Evolutionary conservation across 345 rosid species (phyloP).

Genomic region (Pelargonium nanum): DNA sequence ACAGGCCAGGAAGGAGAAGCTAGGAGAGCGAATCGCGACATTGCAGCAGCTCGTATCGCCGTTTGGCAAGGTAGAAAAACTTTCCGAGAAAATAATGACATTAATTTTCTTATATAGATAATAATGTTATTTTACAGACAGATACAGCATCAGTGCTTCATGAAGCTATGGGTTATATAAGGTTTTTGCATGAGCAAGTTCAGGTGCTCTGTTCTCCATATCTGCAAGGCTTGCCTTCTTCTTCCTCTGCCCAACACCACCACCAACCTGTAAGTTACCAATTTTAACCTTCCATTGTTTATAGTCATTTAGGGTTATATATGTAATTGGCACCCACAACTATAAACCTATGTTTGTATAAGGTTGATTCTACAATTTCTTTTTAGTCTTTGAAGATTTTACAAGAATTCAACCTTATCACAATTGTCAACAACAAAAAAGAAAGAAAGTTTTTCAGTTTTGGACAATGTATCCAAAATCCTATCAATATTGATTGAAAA

Average conservation of each 20-base stretch:
- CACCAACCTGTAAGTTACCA: conserved; percentile 22
- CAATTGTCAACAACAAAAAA: too few relatives aligned
- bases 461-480: too few relatives aligned
- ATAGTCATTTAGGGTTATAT: too few relatives aligned
- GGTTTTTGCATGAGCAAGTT: conserved; percentile 85
- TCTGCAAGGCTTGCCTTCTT: conserved; percentile 25
- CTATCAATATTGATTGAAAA: too few relatives aligned
- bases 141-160: conserved; percentile 89
- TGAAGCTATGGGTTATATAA: conserved; percentile 96
- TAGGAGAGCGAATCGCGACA: conserved; percentile 69
- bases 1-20: conserved; percentile 53
- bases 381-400: too few relatives aligned
- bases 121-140: conserved; percentile 40
- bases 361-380: too few relatives aligned
- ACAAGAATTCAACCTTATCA: too few relatives aligned
- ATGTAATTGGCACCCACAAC: too few relatives aligned
- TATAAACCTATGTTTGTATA: too few relatives aligned
- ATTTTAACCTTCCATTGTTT: neutral
- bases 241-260: conserved; percentile 13
- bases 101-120: conserved; percentile 7
- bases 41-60: conserved; percentile 91
- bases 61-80: conserved; percentile 59
- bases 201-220: conserved; percentile 83
- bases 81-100: neutral
- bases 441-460: too few relatives aligned